Percentiles rank a stretch among this genome's conserved stretches.
These are phyloP conservation scores for Colletotrichum sp. DNA, from an alignment of 2,329 filamentous ascomycete species.

Conservation along the genomic window DNA sequence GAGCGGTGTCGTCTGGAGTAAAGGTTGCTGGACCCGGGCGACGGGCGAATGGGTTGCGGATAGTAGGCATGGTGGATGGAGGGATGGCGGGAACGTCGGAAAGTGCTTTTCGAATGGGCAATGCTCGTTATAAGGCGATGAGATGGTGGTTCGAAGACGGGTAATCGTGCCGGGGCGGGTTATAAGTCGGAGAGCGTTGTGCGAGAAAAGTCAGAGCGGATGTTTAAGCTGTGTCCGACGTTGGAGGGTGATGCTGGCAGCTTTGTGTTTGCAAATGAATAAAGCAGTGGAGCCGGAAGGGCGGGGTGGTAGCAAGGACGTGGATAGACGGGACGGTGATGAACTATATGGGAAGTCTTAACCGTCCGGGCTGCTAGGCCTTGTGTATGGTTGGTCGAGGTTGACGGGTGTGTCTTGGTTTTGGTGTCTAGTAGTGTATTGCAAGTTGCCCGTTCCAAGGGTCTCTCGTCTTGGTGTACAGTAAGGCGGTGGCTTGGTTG, in stretches of 20 bases:
- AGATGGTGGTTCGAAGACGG: neutral
- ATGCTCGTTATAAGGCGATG: neutral
- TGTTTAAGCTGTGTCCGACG: neutral
- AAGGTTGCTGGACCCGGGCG: slow-evolving; percentile 54
- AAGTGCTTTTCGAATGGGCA: neutral
- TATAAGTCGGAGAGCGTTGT: neutral
- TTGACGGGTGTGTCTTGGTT: neutral
- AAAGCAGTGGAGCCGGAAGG: slow-evolving; percentile 6
- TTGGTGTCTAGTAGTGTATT: neutral
- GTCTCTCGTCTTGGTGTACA: slow-evolving; percentile 2
- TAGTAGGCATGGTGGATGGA: slow-evolving; percentile 57
- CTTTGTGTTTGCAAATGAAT: slow-evolving; percentile 7
- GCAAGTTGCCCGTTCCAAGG: neutral
- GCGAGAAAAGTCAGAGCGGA: neutral
- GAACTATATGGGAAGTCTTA: slow-evolving; percentile 13
- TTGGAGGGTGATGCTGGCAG: slow-evolving; percentile 12
- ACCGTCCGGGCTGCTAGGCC: neutral
- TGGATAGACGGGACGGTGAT: slow-evolving; percentile 10
- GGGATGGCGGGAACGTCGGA: neutral
- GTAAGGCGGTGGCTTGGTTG: slow-evolving; percentile 19
- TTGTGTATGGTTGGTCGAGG: neutral
- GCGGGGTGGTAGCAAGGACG: neutral
- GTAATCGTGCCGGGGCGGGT: neutral
- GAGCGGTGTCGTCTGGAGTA: slow-evolving; percentile 59
- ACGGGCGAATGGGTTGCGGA: slow-evolving; percentile 75